A percentile compares a stretch with the other conserved stretches of the same genome.
These are phyloP conservation scores for Vinca major DNA, from an alignment of 305 asterid genomes.

Conservation along the genomic window DNA sequence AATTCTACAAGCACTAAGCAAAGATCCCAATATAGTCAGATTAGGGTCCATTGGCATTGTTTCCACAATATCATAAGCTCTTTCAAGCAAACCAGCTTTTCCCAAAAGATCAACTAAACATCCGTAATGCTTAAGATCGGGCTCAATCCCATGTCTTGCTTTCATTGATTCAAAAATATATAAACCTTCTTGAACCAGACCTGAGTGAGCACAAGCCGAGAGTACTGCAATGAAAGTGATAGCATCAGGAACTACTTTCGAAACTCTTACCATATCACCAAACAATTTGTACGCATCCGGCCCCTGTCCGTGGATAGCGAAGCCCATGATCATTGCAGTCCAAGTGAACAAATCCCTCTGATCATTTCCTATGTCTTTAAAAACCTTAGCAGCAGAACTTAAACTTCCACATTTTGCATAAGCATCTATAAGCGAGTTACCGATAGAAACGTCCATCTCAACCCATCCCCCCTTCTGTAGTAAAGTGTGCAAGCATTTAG, in stretches of 20 bases:
- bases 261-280: constrained; percentile 27
- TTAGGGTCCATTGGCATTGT: constrained; percentile 41
- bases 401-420: constrained; percentile 44
- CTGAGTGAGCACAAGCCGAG: constrained; percentile 44
- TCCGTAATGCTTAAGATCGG: constrained; percentile 42
- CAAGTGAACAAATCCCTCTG: constrained; percentile 39
- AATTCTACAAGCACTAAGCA: constrained; percentile 35
- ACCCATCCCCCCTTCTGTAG: constrained; percentile 39
- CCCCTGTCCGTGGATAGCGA: constrained; percentile 41
- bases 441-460: constrained; percentile 21
- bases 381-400: constrained; percentile 19
- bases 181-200: constrained; percentile 40
- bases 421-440: constrained; percentile 37
- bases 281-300: constrained; percentile 25
- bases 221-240: constrained; percentile 34
- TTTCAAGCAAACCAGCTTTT: constrained; percentile 41
- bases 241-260: constrained; percentile 28
- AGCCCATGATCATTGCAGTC: constrained; percentile 45
- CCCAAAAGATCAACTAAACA: constrained; percentile 46
- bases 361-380: constrained; percentile 14
- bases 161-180: constrained; percentile 32
- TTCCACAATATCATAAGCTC: constrained; percentile 33
- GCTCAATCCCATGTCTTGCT: constrained; percentile 25
- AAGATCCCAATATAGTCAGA: constrained; percentile 38
- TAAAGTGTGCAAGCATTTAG: constrained; percentile 33